Evolutionary conservation across 768 basidiomycete species (phyloP).

Genomic region (Botryobasidium botryosum): DNA sequence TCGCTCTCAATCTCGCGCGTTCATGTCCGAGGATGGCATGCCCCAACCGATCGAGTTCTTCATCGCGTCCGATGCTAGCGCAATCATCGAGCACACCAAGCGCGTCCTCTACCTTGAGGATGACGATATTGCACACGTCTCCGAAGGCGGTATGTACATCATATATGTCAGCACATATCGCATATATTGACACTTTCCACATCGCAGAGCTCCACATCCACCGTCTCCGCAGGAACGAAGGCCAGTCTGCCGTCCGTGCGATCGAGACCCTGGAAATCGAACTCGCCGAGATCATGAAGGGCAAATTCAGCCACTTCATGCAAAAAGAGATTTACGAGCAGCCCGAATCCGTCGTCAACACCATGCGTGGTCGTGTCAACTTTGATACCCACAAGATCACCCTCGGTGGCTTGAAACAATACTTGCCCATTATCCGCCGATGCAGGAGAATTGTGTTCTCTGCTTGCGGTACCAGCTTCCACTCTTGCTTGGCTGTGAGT

Average conservation of each 20-base stretch:
- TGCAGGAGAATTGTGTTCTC: constrained; percentile 90
- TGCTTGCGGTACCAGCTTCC: constrained; percentile 97
- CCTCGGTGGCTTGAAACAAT: constrained; percentile 87
- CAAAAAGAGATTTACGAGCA: constrained; percentile 99
- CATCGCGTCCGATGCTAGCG: constrained; percentile 92
- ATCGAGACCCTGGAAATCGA: constrained; percentile 98
- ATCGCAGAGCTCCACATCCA: constrained; percentile 98
- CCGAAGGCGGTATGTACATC: too few relatives aligned
- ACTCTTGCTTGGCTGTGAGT: constrained; percentile 71
- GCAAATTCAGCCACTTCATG: constrained; percentile 99
- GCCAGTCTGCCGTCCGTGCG: constrained; percentile 55
- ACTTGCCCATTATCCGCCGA: constrained; percentile 89
- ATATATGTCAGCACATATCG: too few relatives aligned
- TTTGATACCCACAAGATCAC: constrained; percentile 86
- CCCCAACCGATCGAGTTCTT: constrained; percentile 99
- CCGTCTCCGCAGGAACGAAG: constrained; percentile 78
- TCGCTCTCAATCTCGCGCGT: constrained; percentile 90
- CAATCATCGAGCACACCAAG: constrained; percentile 97
- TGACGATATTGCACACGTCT: constrained; percentile 95
- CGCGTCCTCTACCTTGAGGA: constrained; percentile 97
- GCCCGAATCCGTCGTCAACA: constrained; percentile 98
- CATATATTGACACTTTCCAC: too few relatives aligned
- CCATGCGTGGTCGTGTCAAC: constrained; percentile 99
- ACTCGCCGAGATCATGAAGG: constrained; percentile 99
- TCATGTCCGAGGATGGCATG: constrained; percentile 96